Base-by-base conservation (phyloP, 2,329 filamentous ascomycete species). In the Colletotrichum sp. region DNA sequence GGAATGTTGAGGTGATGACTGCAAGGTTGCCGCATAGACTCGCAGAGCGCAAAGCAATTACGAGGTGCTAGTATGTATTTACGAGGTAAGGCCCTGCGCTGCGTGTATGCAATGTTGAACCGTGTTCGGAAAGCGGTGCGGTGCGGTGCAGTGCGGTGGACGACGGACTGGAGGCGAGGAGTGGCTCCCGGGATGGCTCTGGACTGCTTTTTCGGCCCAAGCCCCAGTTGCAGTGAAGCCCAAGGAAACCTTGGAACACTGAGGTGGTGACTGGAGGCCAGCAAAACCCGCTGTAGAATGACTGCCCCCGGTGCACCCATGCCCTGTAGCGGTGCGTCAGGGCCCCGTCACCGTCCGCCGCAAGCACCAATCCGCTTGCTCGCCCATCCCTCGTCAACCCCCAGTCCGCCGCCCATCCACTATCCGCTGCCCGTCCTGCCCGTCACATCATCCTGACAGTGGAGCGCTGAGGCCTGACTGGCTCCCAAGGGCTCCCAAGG, bases 381-480 rank as follows among this genome's bases (percentile, higher is more conserved):
- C 16, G 26, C 9, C 18, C 18, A 32, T n/a, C n/a, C 59, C 7
- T 62, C 39, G 39, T 49, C n/a, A 16, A 9, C 26, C 16, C 69
- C 64, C 69, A 34, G 69, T 73, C 64, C 73, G 24, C 55, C 28
- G 24, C 21, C 66, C 52, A 34, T 21, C 55, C 32, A 34, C 66
- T 32, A 57, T 69, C 64, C 34, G 73, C 69, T 68, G 69, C 63
- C 64, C 49, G 73, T 52, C 44, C 73, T 76, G 73, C 70, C 59
- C 73, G 73, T 76, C 73, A 76, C 70, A 39, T 76, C 65, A 76
- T 74, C 65, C 74, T 60, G 49, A 69, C 69, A 76, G 71, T 74
- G 74, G 74, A 69, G 44, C 21, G 16, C 39, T n/a, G 18, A 32
- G 32, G 57, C 59, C 39, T 32, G 63, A 68, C 28, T 64, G 74